Conservation (phyloP, 805 yeast species). For the Zygosaccharomyces kombuchaensis region DNA sequence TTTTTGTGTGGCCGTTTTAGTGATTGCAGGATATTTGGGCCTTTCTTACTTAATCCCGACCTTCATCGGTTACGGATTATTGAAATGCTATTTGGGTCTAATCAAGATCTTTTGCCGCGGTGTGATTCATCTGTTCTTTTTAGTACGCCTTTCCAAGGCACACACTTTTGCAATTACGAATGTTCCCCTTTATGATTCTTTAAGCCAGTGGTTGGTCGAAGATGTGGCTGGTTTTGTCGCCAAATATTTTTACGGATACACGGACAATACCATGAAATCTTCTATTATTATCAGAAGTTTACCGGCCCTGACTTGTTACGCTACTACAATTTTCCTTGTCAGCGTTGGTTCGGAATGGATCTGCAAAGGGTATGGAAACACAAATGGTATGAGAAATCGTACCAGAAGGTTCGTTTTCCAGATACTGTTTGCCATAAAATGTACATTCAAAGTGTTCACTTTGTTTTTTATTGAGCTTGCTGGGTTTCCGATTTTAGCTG, state of each 20-base stretch:
- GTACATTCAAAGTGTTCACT: constrained; percentile 68
- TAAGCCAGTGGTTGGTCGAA: constrained; percentile 16
- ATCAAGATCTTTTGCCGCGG: constrained; percentile 15
- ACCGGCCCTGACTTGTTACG: constrained; percentile 30
- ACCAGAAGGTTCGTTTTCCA: constrained; percentile 48
- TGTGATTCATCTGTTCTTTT: constrained; percentile 8
- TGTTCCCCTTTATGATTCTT: constrained; percentile 4
- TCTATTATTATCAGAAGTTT: constrained; percentile 26
- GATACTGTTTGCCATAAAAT: constrained; percentile 48
- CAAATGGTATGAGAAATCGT: constrained; percentile 29
- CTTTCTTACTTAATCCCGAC: constrained; percentile 47
- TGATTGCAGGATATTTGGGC: constrained; percentile 37
- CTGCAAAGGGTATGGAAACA: constrained; percentile 26
- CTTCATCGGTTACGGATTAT: constrained; percentile 38
- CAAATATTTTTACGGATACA: constrained; percentile 20
- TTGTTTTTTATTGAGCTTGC: constrained; percentile 75
- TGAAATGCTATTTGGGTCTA: constrained; percentile 18
- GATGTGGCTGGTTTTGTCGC: constrained; percentile 10
- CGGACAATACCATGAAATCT: constrained; percentile 16
- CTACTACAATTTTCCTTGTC: constrained; percentile 23
- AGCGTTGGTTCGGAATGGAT: constrained; percentile 25
- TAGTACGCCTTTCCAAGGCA: constrained; percentile 8
- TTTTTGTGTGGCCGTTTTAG: constrained; percentile 27
- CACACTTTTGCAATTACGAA: constrained; percentile 6
- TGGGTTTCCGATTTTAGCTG: constrained; percentile 86